Evolutionary conservation across 192 early-diverging fungal genomes (phyloP).

Genomic region (Coemansia sp.): DNA sequence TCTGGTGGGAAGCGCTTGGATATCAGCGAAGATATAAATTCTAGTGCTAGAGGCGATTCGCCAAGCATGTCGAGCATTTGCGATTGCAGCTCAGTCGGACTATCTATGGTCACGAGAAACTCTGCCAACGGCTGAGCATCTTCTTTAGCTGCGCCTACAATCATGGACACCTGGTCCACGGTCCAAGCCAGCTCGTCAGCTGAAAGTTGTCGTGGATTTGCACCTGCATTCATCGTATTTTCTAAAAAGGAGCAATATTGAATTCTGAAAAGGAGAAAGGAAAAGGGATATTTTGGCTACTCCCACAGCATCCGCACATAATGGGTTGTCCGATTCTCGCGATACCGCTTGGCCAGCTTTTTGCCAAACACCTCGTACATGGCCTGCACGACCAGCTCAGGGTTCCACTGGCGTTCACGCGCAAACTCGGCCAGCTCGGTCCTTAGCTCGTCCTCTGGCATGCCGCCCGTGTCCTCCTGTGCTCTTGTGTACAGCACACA

Average conservation of each 20-base stretch:
- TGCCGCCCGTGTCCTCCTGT: conserved; percentile 22
- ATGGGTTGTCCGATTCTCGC: conserved; percentile 35
- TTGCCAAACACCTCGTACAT: conserved; percentile 52
- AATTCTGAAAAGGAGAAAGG: background rate
- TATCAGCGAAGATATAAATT: conserved; percentile 36
- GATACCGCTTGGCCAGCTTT: conserved; percentile 44
- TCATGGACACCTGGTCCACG: conserved; percentile 31
- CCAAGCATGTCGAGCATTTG: conserved; percentile 51
- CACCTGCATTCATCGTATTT: conserved; percentile 2
- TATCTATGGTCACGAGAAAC: conserved; percentile 27
- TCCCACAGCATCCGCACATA: conserved; percentile 49
- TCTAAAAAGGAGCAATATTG: background rate
- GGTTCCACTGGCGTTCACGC: conserved; percentile 46
- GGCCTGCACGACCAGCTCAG: conserved; percentile 47
- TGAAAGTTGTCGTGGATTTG: conserved; percentile 7
- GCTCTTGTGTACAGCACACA: conserved; percentile 39
- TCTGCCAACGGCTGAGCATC: conserved; percentile 41
- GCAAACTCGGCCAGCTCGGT: conserved; percentile 45
- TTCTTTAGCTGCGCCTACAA: conserved; percentile 32
- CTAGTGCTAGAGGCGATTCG: conserved; percentile 41
- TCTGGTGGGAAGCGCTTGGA: conserved; percentile 35
- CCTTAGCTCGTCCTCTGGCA: conserved; percentile 45
- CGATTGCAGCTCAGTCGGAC: conserved; percentile 34
- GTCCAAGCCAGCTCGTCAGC: conserved; percentile 36
- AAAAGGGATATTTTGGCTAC: background rate